phyloP scores from a whole-genome alignment of 2,329 filamentous ascomycete genomes.

The Magnaporthales sp. region DNA sequence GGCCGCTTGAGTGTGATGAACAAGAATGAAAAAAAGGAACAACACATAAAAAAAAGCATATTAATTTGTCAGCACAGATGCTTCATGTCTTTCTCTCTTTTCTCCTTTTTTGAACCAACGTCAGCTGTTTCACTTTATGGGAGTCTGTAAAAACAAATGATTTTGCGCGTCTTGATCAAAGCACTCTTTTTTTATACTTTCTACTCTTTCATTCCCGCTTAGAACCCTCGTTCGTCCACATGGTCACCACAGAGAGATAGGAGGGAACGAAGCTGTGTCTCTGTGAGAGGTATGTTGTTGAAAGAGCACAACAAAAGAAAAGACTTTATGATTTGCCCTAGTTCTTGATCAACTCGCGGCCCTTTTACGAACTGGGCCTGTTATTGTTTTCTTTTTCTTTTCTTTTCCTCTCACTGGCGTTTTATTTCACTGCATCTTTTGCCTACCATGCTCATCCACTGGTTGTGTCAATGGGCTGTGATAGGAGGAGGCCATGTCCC shows the following conservation, averaged over 20 bases:
- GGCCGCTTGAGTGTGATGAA: constrained; percentile 15
- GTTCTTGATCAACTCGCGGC: neutral
- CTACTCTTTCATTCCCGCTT: neutral
- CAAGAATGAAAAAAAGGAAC: constrained; percentile 19
- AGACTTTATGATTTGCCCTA: neutral
- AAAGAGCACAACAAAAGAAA: neutral
- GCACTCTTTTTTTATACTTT: neutral
- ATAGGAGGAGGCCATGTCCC: neutral
- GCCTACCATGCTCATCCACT: no score
- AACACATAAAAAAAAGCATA: constrained; percentile 16
- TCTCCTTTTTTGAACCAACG: constrained; percentile 6
- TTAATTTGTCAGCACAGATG: constrained; percentile 12
- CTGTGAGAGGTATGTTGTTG: neutral
- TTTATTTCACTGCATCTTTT: constrained; percentile 7
- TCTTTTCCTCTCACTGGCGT: constrained; percentile 8
- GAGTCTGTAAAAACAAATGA: constrained; percentile 11
- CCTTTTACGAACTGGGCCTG: neutral
- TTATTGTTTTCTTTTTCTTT: constrained; percentile 8
- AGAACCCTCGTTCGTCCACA: neutral
- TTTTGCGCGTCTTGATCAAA: neutral
- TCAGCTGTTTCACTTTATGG: neutral
- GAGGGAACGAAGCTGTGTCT: neutral
- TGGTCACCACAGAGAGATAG: neutral
- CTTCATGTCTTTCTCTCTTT: constrained; percentile 10
- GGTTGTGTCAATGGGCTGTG: neutral